Evolutionary conservation across 805 yeast species (phyloP), one percentile per base, ranked within the genome.

Genomic region (Sugiyamaella boreocaroliniensis): DNA sequence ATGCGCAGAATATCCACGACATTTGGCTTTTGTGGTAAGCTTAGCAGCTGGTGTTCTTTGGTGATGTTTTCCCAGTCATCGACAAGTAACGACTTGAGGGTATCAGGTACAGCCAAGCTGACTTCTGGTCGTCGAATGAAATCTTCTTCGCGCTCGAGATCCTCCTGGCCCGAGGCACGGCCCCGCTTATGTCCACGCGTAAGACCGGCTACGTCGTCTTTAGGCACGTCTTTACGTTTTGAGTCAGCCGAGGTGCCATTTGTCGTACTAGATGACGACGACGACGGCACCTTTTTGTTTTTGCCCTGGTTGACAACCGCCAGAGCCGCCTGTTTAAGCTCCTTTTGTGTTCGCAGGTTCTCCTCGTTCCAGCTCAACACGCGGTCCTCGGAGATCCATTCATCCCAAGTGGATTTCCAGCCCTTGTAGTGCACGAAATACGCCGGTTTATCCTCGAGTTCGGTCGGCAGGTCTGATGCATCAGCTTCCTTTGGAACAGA

Each of bases 381-480:
- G 37, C 98, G 71, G 41, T 80, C 82, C 7, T 69, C 68, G 1
- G 79, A 77, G 1, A 92, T 92, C 99, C 99, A 92, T 68, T 92
- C 99, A 65, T 92, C 98, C 96, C 97, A 92, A 54, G 89, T 82
- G 15, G 83, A 69, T 63, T 90, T 92, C 99, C 99, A 92, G 2
- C 99, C 98, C 60, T 84, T 85, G 68, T 92, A 92, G 64, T 93
- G 99, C 15, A 92, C 80, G 59, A 74, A 82, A 68, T 81, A 90
- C 29, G 82, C 75, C 18, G 60, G 59, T 42, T 68, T 70, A 16
- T 61, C 67, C 26, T 57, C 58, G 16, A 74, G 53, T 11, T 71
- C 75, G 15, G 61, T 67, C 1, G 79, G 75, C 40, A 63, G 64
- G 14, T 61, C 63, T 2, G 41, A 34, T 12, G 61, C 41, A 29